Base-by-base conservation (phyloP, 2,329 filamentous ascomycete species). In the Aureobasidium sp. region DNA sequence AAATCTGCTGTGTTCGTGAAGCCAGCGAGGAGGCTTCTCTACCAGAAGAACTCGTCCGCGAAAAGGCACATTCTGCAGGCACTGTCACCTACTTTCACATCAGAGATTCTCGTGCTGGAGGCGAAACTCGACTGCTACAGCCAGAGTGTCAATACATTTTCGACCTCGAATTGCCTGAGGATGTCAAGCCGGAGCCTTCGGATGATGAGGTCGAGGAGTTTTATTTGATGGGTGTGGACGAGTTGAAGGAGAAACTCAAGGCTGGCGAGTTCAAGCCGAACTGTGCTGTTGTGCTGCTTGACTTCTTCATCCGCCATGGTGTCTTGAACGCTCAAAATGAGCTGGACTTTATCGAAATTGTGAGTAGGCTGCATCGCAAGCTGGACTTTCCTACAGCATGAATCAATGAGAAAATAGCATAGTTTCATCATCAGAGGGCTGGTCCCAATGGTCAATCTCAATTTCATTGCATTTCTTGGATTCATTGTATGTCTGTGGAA, bases 81-180 rank as follows among this genome's bases (percentile, higher is more conserved):
- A 87, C 83, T 49, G 82, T 97, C 64, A 91, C 90, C 7, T 99
- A 97, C 76, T 85, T 91, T 66, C 88, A 93, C 76, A 81, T 96
- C 66, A 85, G 91, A 12, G 87, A 91, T 69, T 78, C 83, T 68
- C 81, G 85, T 37, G 86, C 90, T 3, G 90, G 91, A 12, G 92
- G 91, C 11, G 91, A 97, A 75, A 84, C 81, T 11, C 88, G 87
- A 12, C 80, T 95, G 69, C 81, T 96, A 71, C 93, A 96, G 75
- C 94, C 94, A 0, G 94, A 97, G 76, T 87, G 86, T 69, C 88
- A 97, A 75, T 97, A 91, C 78, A 79, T 96, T 48, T 99, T 94
- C 76, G 91, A 99, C 72, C 77, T 97, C 65, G 86, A 91, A 73
- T 78, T 99, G 65, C 82, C 87, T 2, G 75, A 78, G 5, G 84